phyloP scores from a whole-genome alignment of 1,284 basidiomycete genomes.

The Pyrrhoderma noxium region DNA sequence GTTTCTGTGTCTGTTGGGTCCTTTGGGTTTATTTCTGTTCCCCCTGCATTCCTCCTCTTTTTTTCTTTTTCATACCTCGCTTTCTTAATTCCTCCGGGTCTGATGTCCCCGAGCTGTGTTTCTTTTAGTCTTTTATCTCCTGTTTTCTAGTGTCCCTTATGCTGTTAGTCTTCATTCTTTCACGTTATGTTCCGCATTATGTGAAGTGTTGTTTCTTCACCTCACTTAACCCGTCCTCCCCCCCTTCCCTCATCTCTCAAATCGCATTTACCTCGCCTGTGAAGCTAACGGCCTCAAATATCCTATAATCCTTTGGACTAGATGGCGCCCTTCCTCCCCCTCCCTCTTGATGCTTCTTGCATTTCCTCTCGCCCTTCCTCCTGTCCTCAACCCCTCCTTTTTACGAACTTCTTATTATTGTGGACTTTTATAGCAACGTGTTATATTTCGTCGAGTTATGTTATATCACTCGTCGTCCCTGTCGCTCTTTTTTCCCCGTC shows the following conservation, averaged over 20 bases:
- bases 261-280: too few species aligned
- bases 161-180: too few species aligned
- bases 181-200: too few species aligned
- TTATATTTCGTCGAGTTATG: too few species aligned
- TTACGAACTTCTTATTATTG: neutral
- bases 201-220: slow-evolving; percentile 1
- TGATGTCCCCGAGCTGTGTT: neutral
- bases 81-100: neutral
- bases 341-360: neutral
- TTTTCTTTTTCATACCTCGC: neutral
- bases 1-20: neutral
- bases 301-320: too few species aligned
- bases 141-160: neutral
- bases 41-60: neutral
- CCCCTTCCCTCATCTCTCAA: neutral
- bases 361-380: neutral
- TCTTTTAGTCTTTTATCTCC: neutral
- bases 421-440: too few species aligned
- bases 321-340: too few species aligned
- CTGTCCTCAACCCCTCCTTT: neutral
- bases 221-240: neutral
- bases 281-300: neutral
- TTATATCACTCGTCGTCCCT: too few species aligned
- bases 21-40: neutral
- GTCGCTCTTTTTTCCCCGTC: neutral